Conservation (phyloP, 495 filamentous ascomycete species). For the Penicillium lagena region DNA sequence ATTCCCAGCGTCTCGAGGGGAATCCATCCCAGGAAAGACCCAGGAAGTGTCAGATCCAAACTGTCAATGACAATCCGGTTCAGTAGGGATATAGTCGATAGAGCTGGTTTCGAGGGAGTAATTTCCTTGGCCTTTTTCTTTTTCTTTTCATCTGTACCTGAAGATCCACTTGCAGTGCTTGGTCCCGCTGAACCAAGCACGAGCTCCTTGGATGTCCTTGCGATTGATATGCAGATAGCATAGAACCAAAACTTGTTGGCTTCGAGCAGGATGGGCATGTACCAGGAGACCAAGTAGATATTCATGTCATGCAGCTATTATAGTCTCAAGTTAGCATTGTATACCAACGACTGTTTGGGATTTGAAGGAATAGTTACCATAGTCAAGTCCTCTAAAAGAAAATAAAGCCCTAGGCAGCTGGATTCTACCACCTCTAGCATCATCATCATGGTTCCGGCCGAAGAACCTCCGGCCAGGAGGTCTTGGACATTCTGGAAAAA, state of each 20-base stretch:
- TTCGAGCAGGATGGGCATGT: conserved; percentile 8
- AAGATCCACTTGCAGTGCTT: background rate
- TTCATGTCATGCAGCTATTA: conserved; percentile 11
- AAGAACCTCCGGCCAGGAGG: background rate
- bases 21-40: background rate
- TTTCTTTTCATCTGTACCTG: background rate
- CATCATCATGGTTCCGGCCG: background rate
- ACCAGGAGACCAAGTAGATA: conserved; percentile 7
- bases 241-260: conserved; percentile 15
- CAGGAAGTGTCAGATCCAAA: background rate
- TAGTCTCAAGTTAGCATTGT: background rate
- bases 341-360: background rate
- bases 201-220: conserved; percentile 1
- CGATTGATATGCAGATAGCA: conserved; percentile 5
- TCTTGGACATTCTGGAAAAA: conserved; percentile 8
- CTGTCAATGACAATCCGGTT: background rate
- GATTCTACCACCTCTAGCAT: conserved; percentile 6
- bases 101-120: background rate
- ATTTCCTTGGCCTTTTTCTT: background rate
- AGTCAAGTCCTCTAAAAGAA: conserved; percentile 6
- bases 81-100: background rate
- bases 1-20: background rate
- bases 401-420: conserved; percentile 9
- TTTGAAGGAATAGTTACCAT: conserved; percentile 2
- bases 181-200: background rate